A percentile compares a stretch with the other conserved stretches of the same genome.
Conservation (phyloP, 1,284 basidiomycete species). For the Malassezia slooffiae region DNA sequence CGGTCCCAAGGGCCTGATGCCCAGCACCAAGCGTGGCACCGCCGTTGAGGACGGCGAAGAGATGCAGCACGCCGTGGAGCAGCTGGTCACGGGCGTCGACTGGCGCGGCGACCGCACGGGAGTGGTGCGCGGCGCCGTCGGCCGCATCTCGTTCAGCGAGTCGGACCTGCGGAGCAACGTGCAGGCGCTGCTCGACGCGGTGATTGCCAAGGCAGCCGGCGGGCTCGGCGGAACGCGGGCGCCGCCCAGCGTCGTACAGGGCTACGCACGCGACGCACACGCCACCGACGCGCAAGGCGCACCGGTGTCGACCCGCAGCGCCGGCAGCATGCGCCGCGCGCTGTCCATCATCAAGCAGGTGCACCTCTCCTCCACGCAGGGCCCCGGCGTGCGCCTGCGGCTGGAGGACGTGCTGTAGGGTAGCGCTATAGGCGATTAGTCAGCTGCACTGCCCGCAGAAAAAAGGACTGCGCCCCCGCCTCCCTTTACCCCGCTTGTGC, state of each 20-base stretch:
- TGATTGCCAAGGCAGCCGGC: conserved; percentile 48
- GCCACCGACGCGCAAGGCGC: neutral
- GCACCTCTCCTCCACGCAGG: conserved; percentile 70
- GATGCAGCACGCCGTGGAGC: conserved; percentile 56
- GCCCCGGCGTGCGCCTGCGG: conserved; percentile 65
- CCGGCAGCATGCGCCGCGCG: conserved; percentile 13
- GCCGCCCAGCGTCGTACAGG: conserved; percentile 5
- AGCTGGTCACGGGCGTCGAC: conserved; percentile 70
- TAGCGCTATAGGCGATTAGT: too few relatives aligned
- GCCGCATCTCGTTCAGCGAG: conserved; percentile 53
- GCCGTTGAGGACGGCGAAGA: conserved; percentile 63
- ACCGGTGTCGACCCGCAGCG: neutral
- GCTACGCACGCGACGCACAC: conserved; percentile 9
- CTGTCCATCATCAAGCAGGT: conserved; percentile 51
- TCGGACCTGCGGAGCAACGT: conserved; percentile 70
- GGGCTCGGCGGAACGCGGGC: conserved; percentile 11
- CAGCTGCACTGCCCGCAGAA: too few relatives aligned
- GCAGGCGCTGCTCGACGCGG: conserved; percentile 63
- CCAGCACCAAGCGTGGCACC: conserved; percentile 81
- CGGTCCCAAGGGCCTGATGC: conserved; percentile 90
- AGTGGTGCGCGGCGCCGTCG: conserved; percentile 63
- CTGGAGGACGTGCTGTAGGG: conserved; percentile 29
- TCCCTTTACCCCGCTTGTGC: too few relatives aligned
- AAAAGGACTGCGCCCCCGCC: too few relatives aligned
- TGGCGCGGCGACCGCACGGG: conserved; percentile 86